These are phyloP conservation scores for Cicer cuneatum DNA, from an alignment of 306 rosid genomes.

Conservation along the genomic window DNA sequence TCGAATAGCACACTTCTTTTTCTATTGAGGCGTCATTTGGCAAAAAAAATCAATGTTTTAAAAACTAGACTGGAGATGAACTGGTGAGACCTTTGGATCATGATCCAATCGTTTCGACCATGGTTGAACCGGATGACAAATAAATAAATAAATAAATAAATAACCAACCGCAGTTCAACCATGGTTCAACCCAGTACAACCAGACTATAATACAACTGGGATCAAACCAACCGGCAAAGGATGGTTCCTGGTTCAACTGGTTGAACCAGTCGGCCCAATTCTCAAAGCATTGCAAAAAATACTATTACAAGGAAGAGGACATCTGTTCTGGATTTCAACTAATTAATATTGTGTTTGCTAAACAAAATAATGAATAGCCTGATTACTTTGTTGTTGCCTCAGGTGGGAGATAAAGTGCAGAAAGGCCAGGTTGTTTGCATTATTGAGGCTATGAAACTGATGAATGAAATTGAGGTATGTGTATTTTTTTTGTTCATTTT, in stretches of 20 bases:
- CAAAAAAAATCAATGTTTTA: not conserved
- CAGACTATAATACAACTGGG: too few relatives aligned
- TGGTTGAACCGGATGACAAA: too few relatives aligned
- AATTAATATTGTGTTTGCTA: not conserved
- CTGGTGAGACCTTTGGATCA: too few relatives aligned
- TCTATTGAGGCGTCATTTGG: slow-evolving; percentile 23
- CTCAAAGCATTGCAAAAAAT: not conserved
- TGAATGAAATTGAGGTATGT: slow-evolving; percentile 94
- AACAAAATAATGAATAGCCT: slow-evolving; percentile 3
- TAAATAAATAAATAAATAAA: too few relatives aligned
- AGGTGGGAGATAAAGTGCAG: slow-evolving; percentile 95
- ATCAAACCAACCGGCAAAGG: too few relatives aligned
- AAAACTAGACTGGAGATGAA: too few relatives aligned
- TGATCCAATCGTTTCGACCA: too few relatives aligned
- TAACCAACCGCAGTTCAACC: too few relatives aligned
- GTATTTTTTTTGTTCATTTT: not conserved
- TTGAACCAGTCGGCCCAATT: too few relatives aligned
- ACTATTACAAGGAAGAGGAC: not conserved
- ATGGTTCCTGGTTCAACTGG: too few relatives aligned
- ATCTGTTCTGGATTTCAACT: slow-evolving; percentile 19
- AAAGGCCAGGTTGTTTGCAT: slow-evolving; percentile 92
- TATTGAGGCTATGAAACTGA: slow-evolving; percentile 95
- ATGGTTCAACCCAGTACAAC: too few relatives aligned
- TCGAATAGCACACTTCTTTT: slow-evolving; percentile 19
- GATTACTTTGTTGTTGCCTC: slow-evolving; percentile 43